Conservation (phyloP, 2,329 filamentous ascomycete species). For the Arthroderma sp. region DNA sequence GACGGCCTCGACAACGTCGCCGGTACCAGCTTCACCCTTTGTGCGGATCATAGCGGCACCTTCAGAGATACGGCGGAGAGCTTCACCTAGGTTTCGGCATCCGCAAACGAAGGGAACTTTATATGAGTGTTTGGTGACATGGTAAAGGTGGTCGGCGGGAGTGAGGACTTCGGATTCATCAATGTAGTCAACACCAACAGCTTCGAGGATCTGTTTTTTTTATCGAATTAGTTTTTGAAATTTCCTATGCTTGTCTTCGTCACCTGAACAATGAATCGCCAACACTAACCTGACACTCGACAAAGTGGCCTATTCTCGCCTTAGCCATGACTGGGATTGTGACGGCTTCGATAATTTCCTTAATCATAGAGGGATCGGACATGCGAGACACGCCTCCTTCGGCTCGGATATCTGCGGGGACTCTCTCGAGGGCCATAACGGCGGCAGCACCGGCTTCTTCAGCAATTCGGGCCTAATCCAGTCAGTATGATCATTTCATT, state of each 20-base stretch:
- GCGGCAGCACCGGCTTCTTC: slow-evolving; percentile 92
- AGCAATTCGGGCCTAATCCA: slow-evolving; percentile 68
- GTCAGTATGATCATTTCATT: too few species aligned
- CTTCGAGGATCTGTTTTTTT: slow-evolving; percentile 64
- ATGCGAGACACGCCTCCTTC: slow-evolving; percentile 92
- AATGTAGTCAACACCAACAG: slow-evolving; percentile 91
- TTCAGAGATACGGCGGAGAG: slow-evolving; percentile 76
- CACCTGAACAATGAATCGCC: too few species aligned
- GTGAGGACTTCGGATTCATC: slow-evolving; percentile 97
- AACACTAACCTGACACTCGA: slow-evolving; percentile 65
- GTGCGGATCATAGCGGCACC: slow-evolving; percentile 98
- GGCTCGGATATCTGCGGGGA: slow-evolving; percentile 86
- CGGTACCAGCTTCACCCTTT: slow-evolving; percentile 94
- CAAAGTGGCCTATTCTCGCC: slow-evolving; percentile 91
- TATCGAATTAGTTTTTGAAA: background rate
- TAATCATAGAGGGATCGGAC: slow-evolving; percentile 90
- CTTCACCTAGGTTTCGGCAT: slow-evolving; percentile 87
- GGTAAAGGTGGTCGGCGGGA: slow-evolving; percentile 76
- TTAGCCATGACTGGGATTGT: slow-evolving; percentile 99
- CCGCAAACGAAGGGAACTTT: slow-evolving; percentile 88
- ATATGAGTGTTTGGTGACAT: slow-evolving; percentile 80
- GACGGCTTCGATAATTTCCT: slow-evolving; percentile 84
- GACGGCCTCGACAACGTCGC: slow-evolving; percentile 92
- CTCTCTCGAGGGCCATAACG: slow-evolving; percentile 97
- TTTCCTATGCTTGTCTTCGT: too few species aligned